Evolutionary conservation across 2,329 filamentous ascomycete genomes (phyloP).

Genomic region (Colletotrichum spaethianum): DNA sequence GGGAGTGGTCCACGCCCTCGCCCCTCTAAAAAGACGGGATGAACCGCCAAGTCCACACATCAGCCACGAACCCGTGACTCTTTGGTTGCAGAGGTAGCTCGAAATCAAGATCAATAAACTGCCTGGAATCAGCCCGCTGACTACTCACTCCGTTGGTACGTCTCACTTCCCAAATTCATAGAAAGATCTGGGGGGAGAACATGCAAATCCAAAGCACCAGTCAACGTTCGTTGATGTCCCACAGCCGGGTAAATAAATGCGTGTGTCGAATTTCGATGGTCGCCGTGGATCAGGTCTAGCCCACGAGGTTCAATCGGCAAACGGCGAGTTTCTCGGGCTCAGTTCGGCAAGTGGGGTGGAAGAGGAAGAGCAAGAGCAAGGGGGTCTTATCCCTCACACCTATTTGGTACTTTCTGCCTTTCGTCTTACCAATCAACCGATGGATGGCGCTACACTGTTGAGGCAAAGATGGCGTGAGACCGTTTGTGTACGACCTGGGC

Average conservation of each 20-base stretch:
- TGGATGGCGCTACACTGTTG: not conserved
- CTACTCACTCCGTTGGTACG: not conserved
- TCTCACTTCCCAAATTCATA: not conserved
- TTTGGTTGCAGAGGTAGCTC: not conserved
- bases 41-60: no score
- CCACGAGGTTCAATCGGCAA: not conserved
- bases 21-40: no score
- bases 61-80: no score
- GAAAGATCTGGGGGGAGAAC: not conserved
- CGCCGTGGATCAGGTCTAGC: not conserved
- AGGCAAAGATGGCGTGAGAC: no score
- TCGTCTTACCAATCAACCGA: not conserved
- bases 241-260: conserved; percentile 10
- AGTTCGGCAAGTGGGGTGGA: not conserved
- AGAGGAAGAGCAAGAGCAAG: not conserved
- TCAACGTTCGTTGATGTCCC: not conserved
- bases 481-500: no score
- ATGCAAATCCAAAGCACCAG: not conserved
- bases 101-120: not conserved
- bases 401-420: not conserved
- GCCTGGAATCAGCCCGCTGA: not conserved
- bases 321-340: not conserved
- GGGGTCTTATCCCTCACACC: conserved; percentile 8
- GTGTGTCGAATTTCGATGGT: not conserved
- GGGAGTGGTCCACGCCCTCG: no score